These are phyloP conservation scores for Cucumis sativus DNA, from an alignment of 306 rosid species.

Conservation along the genomic window Cucumber_9930_V3 NC_026658.2:23925001-23925500, in stretches of 20 bases:
- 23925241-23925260: not conserved
- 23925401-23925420: conserved; percentile 79
- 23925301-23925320: not conserved
- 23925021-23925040: conserved; percentile 8
- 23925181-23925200: not conserved
- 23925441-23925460: conserved; percentile 90
- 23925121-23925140: not conserved
- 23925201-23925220: not conserved
- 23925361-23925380: conserved; percentile 46
- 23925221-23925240: not conserved
- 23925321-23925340: not conserved
- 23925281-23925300: not conserved
- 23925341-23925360: not conserved
- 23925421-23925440: conserved; percentile 87
- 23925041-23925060: conserved; percentile 84
- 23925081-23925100: conserved; percentile 51
- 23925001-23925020: not conserved
- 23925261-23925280: not conserved
- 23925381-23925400: conserved; percentile 64
- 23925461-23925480: not conserved
- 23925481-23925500: not conserved
- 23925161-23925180: not conserved
- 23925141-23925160: not conserved
- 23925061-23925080: conserved; percentile 89
- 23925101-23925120: not conserved